Base-by-base conservation (phyloP, 2,329 filamentous ascomycete genomes). In the Pseudopithomyces maydicus region DNA sequence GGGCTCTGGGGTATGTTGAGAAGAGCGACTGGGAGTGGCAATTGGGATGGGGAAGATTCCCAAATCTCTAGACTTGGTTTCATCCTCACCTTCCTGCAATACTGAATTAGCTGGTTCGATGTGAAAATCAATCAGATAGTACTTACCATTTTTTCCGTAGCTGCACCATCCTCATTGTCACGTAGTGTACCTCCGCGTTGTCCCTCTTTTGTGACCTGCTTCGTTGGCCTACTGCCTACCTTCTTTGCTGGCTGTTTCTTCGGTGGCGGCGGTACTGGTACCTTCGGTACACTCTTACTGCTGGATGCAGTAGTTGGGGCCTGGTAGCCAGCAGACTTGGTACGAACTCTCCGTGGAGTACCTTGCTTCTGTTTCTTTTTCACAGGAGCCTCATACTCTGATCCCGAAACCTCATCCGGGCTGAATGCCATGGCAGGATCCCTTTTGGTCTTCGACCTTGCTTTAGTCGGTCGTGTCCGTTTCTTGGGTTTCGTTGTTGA, bases 351-450 rank as follows among this genome's bases (percentile, higher is more conserved):
- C 17, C 26, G 45, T 10, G 14, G 12, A 3, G n/a, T 33, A 15
- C 2, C 12, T 6, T 32, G 49, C 45, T 42, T 63, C 1, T 38
- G 47, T 39, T 35, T 62, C 47, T 64, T 64, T 44, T 12, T 62
- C 1, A 17, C 6, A 5, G 50, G 49, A n/a, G 35, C 38, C 10
- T 51, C 47, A 14, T 44, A 36, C 3, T 63, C 61, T 0, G 54
- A 55, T 10, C 51, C 61, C 2, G 56, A 62, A 12, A 22, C 26
- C 17, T 51, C 35, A 15, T 54, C 38, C 4, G 38, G 33, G 15
- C 36, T 48, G n/a, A 43, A 49, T 26, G 35, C 19, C 7, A n/a
- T 26, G 15, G 22, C 17, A n/a, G 35, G 22, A 10, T 19, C n/a
- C 26, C 29, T 39, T 14, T 1, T 17, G 29, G 26, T 36, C 39